Conservation (phyloP, 805 yeast genomes). For the Ogataea pilisensis region DNA sequence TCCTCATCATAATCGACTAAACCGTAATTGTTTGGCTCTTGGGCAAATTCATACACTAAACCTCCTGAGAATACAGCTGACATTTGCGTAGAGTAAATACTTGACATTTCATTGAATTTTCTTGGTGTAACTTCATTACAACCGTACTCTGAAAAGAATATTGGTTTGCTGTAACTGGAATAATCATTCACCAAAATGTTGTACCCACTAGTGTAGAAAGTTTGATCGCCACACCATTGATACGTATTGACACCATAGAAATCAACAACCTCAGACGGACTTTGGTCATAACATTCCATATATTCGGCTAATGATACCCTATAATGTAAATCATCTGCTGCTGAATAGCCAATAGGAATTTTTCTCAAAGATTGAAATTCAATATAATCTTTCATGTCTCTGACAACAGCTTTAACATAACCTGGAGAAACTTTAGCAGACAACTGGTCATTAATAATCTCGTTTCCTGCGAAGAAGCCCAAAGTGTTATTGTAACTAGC, state of each 20-base stretch:
- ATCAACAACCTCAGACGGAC: conserved; percentile 57
- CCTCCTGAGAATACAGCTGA: conserved; percentile 79
- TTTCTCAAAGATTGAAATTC: conserved; percentile 51
- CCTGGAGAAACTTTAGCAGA: conserved; percentile 70
- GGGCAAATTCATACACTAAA: conserved; percentile 73
- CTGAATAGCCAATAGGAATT: conserved; percentile 93
- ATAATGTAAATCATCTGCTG: conserved; percentile 85
- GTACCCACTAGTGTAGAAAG: conserved; percentile 76
- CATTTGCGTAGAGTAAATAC: conserved; percentile 72
- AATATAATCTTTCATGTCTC: conserved; percentile 79
- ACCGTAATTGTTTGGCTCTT: conserved; percentile 78
- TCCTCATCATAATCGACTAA: conserved; percentile 47
- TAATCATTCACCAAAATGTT: conserved; percentile 67
- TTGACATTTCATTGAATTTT: conserved; percentile 66
- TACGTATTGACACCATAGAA: conserved; percentile 79
- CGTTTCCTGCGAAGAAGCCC: conserved; percentile 91
- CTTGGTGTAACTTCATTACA: conserved; percentile 83
- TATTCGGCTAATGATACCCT: conserved; percentile 75
- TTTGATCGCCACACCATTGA: conserved; percentile 87
- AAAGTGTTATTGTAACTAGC: conserved; percentile 82
- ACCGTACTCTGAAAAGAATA: conserved; percentile 89
- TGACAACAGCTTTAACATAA: conserved; percentile 70
- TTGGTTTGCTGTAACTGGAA: conserved; percentile 62
- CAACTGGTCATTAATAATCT: conserved; percentile 72
- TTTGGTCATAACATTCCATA: conserved; percentile 65